Base-by-base conservation (phyloP, 2,329 filamentous ascomycete species). In the Tolypocladium inflatum region DNA sequence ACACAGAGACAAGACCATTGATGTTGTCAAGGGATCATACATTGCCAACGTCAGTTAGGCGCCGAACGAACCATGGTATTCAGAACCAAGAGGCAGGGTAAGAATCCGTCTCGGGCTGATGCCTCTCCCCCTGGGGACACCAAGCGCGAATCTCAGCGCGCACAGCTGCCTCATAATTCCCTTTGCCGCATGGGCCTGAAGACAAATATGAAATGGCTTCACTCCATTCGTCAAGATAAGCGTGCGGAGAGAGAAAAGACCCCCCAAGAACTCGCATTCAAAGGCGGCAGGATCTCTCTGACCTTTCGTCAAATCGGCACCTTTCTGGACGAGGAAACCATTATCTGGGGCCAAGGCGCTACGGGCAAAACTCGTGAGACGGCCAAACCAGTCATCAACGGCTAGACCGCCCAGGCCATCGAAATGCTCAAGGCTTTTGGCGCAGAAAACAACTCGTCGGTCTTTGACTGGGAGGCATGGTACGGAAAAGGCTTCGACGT, bases 1-100 rank as follows among this genome's bases (percentile, higher is more conserved):
- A 69, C 94, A 99, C 68, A 95, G 90, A 41, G 94, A 99, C 70
- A 99, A 99, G 74, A 96, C 93, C 0, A 78, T 99, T 26, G 94
- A 99, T 69, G 94, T 97, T 58, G 86, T 85, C 15, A 84, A 82
- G 33, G 85, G 80, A 6, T 94, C 89, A 30, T 92, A 81, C 59
- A 96, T 99, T 64, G 91, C 91, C 63, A 99, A 97, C 67, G 85
- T 96, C 55, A 96, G 91, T 81, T 97, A 19, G 94, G 94, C 1
- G 92, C 93, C 0, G 87, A 95, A 73, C 81, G 94, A 56, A 92
- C 86, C 2, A 97, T 97, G 92, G 81, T 89, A 0, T 82, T 99
- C 39, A 85, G 94, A 55, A 93, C 88, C 13, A 96, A 96, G 74
- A 88, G 88, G 61, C 69, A 68, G 43, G 74, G 76, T 38, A 79